Conservation (phyloP, 208 protist genomes). For the Plasmodiophora brassicae region DNA sequence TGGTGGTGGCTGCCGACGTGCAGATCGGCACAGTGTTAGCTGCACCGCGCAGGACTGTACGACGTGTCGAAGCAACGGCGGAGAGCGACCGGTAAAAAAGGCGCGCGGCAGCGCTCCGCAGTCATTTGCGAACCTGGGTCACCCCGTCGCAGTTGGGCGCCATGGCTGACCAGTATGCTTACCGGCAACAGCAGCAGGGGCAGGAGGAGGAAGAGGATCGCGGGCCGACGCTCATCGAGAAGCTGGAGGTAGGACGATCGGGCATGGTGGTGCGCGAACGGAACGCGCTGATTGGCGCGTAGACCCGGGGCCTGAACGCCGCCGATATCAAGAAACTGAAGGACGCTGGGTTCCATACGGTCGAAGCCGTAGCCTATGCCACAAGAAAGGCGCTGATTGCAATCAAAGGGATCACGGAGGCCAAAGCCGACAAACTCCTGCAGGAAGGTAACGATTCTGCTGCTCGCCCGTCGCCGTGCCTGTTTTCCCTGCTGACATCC, state of each 20-base stretch:
- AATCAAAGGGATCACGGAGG: conserved; percentile 96
- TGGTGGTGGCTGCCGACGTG: too few relatives aligned
- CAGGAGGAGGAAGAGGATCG: conserved; percentile 36
- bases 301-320: conserved; percentile 73
- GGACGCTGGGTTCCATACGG: conserved; percentile 57
- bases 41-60: too few relatives aligned
- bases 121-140: too few relatives aligned
- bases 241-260: neutral
- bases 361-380: conserved; percentile 87
- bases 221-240: conserved; percentile 1
- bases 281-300: conserved; percentile 1
- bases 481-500: conserved; percentile 27
- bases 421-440: conserved; percentile 96
- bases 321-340: conserved; percentile 92
- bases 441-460: conserved; percentile 52
- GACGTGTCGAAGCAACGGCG: too few relatives aligned
- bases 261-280: neutral
- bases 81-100: too few relatives aligned
- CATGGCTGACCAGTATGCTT: too few relatives aligned
- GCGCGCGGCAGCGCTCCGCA: too few relatives aligned
- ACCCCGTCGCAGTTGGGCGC: too few relatives aligned
- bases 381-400: conserved; percentile 88
- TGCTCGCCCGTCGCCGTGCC: neutral
- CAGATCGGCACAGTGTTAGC: too few relatives aligned
- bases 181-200: neutral